These are phyloP conservation scores for Cladophialophora immunda DNA, from an alignment of 2,329 filamentous ascomycete genomes.

Conservation along the genomic window DNA sequence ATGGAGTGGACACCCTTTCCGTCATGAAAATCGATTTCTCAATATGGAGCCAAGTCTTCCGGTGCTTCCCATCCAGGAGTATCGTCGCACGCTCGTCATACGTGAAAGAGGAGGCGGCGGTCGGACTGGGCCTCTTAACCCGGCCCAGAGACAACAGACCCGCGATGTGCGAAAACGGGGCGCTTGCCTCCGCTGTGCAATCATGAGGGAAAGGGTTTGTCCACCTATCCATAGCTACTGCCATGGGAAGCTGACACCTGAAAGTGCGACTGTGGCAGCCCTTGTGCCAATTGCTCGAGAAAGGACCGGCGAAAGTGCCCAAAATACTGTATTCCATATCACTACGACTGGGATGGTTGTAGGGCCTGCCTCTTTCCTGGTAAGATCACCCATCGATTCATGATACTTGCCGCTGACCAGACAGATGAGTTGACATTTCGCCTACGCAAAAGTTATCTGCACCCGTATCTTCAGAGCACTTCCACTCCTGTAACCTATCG, in stretches of 20 bases:
- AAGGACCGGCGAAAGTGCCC: constrained; percentile 37
- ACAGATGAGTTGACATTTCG: constrained; percentile 32
- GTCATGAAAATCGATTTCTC: constrained; percentile 22
- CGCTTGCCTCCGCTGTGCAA: constrained; percentile 36
- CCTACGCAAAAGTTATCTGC: constrained; percentile 18
- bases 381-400: constrained; percentile 5
- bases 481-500: constrained; percentile 19
- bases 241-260: constrained; percentile 30
- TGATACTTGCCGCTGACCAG: constrained; percentile 1
- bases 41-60: constrained; percentile 1
- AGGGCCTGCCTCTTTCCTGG: constrained; percentile 28
- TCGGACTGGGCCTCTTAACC: constrained; percentile 31
- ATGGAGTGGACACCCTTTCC: constrained; percentile 30
- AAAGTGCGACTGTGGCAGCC: constrained; percentile 32
- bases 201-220: constrained; percentile 37
- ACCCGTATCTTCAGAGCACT: constrained; percentile 21
- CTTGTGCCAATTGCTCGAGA: constrained; percentile 26
- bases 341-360: constrained; percentile 27
- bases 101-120: constrained; percentile 27
- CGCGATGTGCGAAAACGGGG: constrained; percentile 33
- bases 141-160: constrained; percentile 26
- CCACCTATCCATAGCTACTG: background rate
- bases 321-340: constrained; percentile 29
- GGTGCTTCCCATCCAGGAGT: background rate
- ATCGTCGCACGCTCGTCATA: background rate